Evolutionary conservation across 2,329 filamentous ascomycete species (phyloP).

Genomic region (Trichophyton rubrum): DNA sequence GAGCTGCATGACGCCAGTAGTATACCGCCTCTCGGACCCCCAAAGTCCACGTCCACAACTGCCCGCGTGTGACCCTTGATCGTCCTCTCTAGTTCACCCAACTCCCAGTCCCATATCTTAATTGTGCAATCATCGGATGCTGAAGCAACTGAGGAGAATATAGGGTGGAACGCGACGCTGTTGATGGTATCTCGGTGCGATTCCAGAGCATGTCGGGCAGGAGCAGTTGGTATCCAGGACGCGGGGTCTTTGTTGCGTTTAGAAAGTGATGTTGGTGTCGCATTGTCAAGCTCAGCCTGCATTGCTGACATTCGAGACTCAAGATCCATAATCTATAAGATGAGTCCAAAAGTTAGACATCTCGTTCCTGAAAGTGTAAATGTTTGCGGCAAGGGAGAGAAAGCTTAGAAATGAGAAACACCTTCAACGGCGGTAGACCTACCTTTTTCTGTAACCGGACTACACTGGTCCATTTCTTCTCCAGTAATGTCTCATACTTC

Average conservation of each 20-base stretch:
- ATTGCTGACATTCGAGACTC: slow-evolving; percentile 61
- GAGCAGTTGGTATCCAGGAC: slow-evolving; percentile 74
- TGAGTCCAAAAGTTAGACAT: not conserved
- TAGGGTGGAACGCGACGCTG: slow-evolving; percentile 81
- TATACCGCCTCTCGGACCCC: slow-evolving; percentile 66
- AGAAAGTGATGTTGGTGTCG: slow-evolving; percentile 66
- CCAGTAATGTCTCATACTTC: slow-evolving; percentile 85
- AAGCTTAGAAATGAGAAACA: not conserved
- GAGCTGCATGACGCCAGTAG: slow-evolving; percentile 74
- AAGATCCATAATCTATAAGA: slow-evolving; percentile 75
- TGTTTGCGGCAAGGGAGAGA: not conserved
- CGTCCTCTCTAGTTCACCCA: slow-evolving; percentile 79
- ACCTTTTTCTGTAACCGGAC: slow-evolving; percentile 93
- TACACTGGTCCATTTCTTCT: slow-evolving; percentile 98
- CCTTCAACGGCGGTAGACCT: slow-evolving; percentile 13
- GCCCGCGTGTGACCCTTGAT: slow-evolving; percentile 86
- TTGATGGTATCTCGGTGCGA: slow-evolving; percentile 72
- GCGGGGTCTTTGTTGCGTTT: slow-evolving; percentile 71
- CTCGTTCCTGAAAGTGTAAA: not conserved
- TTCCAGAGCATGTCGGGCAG: slow-evolving; percentile 68
- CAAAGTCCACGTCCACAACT: slow-evolving; percentile 80
- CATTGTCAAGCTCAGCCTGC: slow-evolving; percentile 72
- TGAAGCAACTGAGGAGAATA: slow-evolving; percentile 80
- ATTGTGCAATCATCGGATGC: slow-evolving; percentile 88
- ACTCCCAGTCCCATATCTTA: slow-evolving; percentile 95